phyloP scores from a whole-genome alignment of 306 rosid species.

The Casuarina glauca region DNA sequence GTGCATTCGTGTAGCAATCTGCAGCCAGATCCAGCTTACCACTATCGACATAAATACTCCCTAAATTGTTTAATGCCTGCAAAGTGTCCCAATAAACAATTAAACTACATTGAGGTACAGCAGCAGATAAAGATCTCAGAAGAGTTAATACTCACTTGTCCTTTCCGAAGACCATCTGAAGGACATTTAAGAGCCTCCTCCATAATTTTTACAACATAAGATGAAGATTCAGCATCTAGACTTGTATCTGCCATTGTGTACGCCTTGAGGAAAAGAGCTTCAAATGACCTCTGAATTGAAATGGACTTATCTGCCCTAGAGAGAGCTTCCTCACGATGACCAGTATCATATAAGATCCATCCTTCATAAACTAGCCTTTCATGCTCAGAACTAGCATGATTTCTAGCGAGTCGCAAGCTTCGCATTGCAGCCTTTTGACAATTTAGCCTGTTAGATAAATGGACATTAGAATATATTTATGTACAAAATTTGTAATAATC shows the following conservation, averaged over 20 bases:
- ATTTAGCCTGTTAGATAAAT: conserved; percentile 51
- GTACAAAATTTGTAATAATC: not conserved
- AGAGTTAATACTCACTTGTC: conserved; percentile 57
- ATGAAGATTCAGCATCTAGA: conserved; percentile 60
- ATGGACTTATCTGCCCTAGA: conserved; percentile 65
- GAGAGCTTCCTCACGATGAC: conserved; percentile 68
- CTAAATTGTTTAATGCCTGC: conserved; percentile 81
- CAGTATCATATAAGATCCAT: conserved; percentile 85
- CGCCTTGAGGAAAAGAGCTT: conserved; percentile 80
- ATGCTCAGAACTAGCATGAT: conserved; percentile 59
- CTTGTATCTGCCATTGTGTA: conserved; percentile 67
- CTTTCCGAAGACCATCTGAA: conserved; percentile 88
- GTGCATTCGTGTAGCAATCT: conserved; percentile 75
- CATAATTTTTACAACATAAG: conserved; percentile 59
- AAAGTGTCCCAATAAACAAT: conserved; percentile 31
- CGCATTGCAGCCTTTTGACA: conserved; percentile 85
- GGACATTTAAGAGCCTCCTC: conserved; percentile 85
- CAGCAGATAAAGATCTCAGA: not conserved
- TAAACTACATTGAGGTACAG: conserved; percentile 17
- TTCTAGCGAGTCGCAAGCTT: conserved; percentile 74
- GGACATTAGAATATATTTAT: conserved; percentile 13
- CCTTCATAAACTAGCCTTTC: conserved; percentile 88
- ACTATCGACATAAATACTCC: conserved; percentile 73
- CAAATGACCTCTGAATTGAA: conserved; percentile 67
- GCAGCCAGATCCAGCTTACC: conserved; percentile 66